Evolutionary conservation across 805 yeast genomes (phyloP).

Genomic region (Barnettozyma sp.): DNA sequence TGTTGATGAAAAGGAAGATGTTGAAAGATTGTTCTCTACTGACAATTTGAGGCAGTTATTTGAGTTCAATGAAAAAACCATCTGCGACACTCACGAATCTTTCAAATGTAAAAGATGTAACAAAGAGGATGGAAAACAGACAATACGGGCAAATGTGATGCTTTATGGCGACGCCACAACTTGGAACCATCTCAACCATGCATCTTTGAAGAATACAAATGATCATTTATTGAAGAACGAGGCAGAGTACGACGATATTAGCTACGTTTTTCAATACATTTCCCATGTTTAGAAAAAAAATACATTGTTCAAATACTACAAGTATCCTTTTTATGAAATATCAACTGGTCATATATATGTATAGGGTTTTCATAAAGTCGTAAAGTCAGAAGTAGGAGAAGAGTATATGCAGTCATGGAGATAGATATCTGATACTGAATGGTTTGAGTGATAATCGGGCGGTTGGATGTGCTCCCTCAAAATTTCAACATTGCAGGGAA

Average conservation of each 20-base stretch:
- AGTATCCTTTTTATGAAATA: too few species aligned
- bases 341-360: too few species aligned
- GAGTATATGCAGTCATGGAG: too few species aligned
- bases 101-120: slow-evolving; percentile 81
- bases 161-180: slow-evolving; percentile 95
- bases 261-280: slow-evolving; percentile 88
- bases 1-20: slow-evolving; percentile 94
- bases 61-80: slow-evolving; percentile 55
- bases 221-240: slow-evolving; percentile 78
- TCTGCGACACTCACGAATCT: slow-evolving; percentile 89
- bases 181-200: slow-evolving; percentile 85
- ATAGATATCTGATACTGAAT: too few species aligned
- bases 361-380: too few species aligned
- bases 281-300: slow-evolving; percentile 50
- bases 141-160: slow-evolving; percentile 71
- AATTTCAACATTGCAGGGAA: slow-evolving; percentile 10
- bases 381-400: too few species aligned
- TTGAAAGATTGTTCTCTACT: slow-evolving; percentile 82
- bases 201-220: slow-evolving; percentile 54
- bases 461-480: too few species aligned
- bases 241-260: slow-evolving; percentile 55
- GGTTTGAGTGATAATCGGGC: too few species aligned
- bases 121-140: slow-evolving; percentile 45
- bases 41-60: slow-evolving; percentile 75
- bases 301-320: too few species aligned